Conservation (phyloP, 192 early-diverging fungal species). For the Podila epicladia region DNA sequence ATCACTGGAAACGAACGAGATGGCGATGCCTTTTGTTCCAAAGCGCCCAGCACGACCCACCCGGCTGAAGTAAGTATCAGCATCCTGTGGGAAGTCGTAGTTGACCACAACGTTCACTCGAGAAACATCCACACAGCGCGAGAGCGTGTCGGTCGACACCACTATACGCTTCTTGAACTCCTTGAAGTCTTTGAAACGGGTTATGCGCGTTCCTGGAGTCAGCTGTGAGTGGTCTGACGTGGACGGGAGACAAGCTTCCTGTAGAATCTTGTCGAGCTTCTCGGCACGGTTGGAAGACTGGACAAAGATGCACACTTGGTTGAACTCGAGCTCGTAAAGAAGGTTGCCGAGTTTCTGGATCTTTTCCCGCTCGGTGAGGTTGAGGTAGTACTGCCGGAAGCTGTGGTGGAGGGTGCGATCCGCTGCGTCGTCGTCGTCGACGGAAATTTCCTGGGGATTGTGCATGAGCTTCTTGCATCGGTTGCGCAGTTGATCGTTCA, state of each 20-base stretch:
- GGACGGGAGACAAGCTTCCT: constrained; percentile 91
- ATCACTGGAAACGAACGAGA: constrained; percentile 90
- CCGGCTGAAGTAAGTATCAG: constrained; percentile 93
- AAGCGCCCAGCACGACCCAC: constrained; percentile 99
- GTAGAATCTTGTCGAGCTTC: constrained; percentile 85
- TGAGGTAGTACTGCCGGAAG: constrained; percentile 94
- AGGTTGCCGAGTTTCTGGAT: constrained; percentile 94
- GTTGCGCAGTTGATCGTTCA: constrained; percentile 89
- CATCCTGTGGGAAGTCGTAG: constrained; percentile 95
- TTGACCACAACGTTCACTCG: constrained; percentile 99
- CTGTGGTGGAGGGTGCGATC: constrained; percentile 94
- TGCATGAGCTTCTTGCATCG: constrained; percentile 99
- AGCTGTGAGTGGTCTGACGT: constrained; percentile 93
- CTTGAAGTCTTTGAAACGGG: constrained; percentile 95
- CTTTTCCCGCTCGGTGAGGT: constrained; percentile 86
- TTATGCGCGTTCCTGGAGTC: constrained; percentile 91
- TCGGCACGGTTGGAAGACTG: constrained; percentile 89
- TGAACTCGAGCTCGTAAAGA: constrained; percentile 40
- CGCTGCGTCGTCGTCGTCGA: constrained; percentile 87
- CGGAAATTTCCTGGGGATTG: constrained; percentile 95
- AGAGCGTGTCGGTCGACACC: constrained; percentile 98
- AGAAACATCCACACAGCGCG: constrained; percentile 98
- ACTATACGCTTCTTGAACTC: constrained; percentile 93
- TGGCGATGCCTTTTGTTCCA: constrained; percentile 97
- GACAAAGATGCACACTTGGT: constrained; percentile 98